Percentiles rank a stretch among this genome's conserved stretches.
Conservation (phyloP, 257 asterid genomes). For the Solanum microdontum region DNA sequence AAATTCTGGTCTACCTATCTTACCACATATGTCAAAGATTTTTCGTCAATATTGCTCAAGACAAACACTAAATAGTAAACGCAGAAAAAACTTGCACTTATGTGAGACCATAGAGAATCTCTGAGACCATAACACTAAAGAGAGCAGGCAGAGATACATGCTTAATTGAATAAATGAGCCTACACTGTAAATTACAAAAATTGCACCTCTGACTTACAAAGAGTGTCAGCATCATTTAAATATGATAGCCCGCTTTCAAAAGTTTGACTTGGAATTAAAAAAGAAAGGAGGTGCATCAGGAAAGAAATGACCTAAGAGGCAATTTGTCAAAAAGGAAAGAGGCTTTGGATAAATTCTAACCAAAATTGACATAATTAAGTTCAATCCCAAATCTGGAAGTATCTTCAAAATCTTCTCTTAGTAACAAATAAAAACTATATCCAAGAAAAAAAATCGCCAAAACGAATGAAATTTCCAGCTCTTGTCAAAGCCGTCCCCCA, state of each 20-base stretch:
- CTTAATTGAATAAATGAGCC: neutral
- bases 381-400: neutral
- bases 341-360: neutral
- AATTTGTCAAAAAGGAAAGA: neutral
- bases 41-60: neutral
- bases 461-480: conserved; percentile 17
- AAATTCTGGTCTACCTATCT: neutral
- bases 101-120: neutral
- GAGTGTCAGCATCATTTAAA: neutral
- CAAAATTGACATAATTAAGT: neutral
- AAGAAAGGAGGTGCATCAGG: neutral
- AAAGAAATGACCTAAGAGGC: neutral
- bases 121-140: neutral
- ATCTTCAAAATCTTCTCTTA: neutral
- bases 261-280: neutral
- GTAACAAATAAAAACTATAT: neutral
- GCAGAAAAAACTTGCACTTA: neutral
- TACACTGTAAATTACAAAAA: neutral
- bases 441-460: conserved; percentile 36
- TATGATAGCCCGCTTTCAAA: neutral
- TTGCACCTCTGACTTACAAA: neutral
- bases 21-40: neutral
- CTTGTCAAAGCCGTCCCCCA: conserved; percentile 3
- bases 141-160: neutral
- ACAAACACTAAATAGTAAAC: neutral